Conservation (phyloP, 2,329 filamentous ascomycete genomes). For the Arthrobotrys conoides region DNA sequence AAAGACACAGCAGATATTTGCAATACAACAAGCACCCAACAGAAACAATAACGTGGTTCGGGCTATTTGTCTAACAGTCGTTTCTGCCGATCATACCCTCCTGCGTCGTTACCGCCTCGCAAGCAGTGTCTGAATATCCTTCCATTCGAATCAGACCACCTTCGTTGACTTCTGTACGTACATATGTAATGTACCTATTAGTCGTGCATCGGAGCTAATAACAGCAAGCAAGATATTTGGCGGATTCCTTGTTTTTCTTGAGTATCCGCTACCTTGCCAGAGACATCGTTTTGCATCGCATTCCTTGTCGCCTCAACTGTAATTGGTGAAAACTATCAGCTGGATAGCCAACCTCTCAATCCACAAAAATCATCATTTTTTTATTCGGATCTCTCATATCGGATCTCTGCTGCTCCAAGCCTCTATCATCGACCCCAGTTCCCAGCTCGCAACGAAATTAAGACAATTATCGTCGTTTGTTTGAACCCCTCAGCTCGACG, state of each 20-base stretch:
- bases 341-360: constrained; percentile 43
- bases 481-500: constrained; percentile 47
- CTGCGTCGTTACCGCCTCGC: constrained; percentile 52
- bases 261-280: constrained; percentile 16
- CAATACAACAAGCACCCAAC: constrained; percentile 49
- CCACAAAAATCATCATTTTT: constrained; percentile 21
- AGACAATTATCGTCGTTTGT: constrained; percentile 37
- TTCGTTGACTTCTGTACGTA: constrained; percentile 7
- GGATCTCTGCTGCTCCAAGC: constrained; percentile 1
- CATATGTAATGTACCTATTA: not conserved
- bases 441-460: constrained; percentile 48
- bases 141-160: constrained; percentile 18
- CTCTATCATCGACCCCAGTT: constrained; percentile 44
- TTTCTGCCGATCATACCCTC: constrained; percentile 47
- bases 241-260: constrained; percentile 22
- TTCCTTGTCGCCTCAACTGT: constrained; percentile 46
- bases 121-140: constrained; percentile 15
- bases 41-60: constrained; percentile 58
- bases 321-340: constrained; percentile 42
- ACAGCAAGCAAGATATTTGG: constrained; percentile 34
- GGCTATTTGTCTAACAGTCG: constrained; percentile 54
- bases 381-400: constrained; percentile 16
- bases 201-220: constrained; percentile 34
- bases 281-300: constrained; percentile 46
- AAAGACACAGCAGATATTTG: constrained; percentile 38